Evolutionary conservation across 495 filamentous ascomycete genomes (phyloP).

Genomic region (Penicillium argentinense): DNA sequence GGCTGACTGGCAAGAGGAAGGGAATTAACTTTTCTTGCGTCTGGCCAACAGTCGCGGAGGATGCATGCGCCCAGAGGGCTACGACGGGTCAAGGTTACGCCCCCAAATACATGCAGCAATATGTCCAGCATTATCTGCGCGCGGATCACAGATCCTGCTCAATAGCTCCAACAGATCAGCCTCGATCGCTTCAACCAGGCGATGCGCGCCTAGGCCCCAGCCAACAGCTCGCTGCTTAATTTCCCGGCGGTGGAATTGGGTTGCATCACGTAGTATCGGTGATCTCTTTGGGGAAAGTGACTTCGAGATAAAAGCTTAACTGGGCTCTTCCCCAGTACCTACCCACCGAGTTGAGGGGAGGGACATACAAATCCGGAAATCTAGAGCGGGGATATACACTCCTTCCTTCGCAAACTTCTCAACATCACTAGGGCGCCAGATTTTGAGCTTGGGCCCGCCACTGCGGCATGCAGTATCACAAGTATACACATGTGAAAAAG

Average conservation of each 20-base stretch:
- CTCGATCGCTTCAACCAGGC: conserved; percentile 11
- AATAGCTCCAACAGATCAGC: conserved; percentile 21
- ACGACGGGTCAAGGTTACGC: conserved; percentile 17
- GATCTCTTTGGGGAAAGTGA: conserved; percentile 25
- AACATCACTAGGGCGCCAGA: conserved; percentile 16
- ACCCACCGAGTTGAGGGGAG: background rate
- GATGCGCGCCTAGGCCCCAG: background rate
- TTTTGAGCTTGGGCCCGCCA: conserved; percentile 9
- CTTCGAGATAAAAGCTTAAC: conserved; percentile 21
- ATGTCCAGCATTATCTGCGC: conserved; percentile 1
- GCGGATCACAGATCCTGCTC: conserved; percentile 14
- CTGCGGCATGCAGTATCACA: conserved; percentile 20
- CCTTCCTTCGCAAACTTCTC: conserved; percentile 1
- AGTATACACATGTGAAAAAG: conserved; percentile 23
- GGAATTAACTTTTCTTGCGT: background rate
- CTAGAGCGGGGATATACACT: background rate
- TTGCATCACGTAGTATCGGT: conserved; percentile 31
- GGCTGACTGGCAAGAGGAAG: background rate
- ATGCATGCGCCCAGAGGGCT: background rate
- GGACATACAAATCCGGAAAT: too few species aligned
- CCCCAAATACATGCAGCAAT: conserved; percentile 3
- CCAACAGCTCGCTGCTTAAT: conserved; percentile 8
- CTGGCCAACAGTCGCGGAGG: conserved; percentile 1
- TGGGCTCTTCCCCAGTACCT: background rate
- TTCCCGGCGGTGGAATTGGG: conserved; percentile 23